Evolutionary conservation across 768 basidiomycete genomes (phyloP).

Genomic region (Mycena rebaudengoi): DNA sequence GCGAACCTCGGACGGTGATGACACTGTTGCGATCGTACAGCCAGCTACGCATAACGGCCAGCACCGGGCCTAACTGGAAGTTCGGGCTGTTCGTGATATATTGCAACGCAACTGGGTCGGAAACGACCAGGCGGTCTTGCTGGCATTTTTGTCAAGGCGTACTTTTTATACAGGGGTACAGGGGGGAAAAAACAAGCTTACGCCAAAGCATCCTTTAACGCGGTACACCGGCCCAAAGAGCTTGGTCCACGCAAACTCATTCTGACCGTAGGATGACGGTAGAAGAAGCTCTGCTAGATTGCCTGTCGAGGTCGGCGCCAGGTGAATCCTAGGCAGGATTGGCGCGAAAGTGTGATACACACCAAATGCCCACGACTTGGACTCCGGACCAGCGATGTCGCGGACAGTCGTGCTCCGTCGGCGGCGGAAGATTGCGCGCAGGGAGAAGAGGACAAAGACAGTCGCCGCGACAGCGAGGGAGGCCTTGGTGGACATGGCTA

Average conservation of each 20-base stretch:
- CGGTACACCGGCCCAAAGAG: neutral
- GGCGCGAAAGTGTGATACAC: neutral
- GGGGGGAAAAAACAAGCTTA: neutral
- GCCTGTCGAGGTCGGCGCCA: neutral
- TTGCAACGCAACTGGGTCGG: neutral
- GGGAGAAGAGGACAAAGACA: neutral
- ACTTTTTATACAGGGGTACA: neutral
- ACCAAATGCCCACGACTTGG: conserved; percentile 11
- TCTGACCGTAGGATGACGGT: conserved; percentile 1
- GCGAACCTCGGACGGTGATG: neutral
- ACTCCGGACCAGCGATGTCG: conserved; percentile 6
- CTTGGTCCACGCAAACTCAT: conserved; percentile 10
- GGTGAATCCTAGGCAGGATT: neutral
- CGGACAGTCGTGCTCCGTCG: neutral
- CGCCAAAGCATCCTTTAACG: conserved; percentile 5
- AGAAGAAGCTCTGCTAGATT: conserved; percentile 5
- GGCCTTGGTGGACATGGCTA: neutral
- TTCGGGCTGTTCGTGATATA: conserved; percentile 2
- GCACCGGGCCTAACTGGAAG: conserved; percentile 3
- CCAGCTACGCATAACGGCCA: conserved; percentile 10
- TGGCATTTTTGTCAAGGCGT: neutral
- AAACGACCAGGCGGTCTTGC: conserved; percentile 8
- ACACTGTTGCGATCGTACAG: neutral
- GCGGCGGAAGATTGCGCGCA: neutral
- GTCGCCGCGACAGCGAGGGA: conserved; percentile 1